These are phyloP conservation scores for Typha latifolia DNA, from an alignment of 176 grass and related monocot species.

Conservation along the genomic window DNA sequence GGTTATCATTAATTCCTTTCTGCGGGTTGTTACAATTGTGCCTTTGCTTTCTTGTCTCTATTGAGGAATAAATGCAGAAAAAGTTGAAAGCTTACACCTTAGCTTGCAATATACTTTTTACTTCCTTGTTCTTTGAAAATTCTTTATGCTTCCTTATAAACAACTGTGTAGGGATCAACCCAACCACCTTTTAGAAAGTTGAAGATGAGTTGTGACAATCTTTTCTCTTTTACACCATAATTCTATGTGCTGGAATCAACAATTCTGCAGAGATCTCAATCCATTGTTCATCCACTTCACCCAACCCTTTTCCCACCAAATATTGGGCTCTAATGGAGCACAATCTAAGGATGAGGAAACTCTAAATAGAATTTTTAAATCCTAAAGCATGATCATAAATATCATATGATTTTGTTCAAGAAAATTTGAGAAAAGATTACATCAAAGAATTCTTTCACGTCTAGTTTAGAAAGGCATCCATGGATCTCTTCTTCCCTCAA, in stretches of 20 bases:
- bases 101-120: neutral
- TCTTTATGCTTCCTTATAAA: neutral
- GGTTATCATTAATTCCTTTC: neutral
- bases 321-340: no score
- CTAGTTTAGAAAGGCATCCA: neutral
- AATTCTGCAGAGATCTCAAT: neutral
- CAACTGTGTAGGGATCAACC: neutral
- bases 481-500: neutral
- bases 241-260: slow-evolving; percentile 3
- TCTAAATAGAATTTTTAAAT: neutral
- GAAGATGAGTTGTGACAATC: neutral
- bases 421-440: no score
- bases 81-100: neutral
- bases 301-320: neutral
- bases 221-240: neutral
- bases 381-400: no score
- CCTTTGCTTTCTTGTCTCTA: neutral
- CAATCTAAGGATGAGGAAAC: neutral
- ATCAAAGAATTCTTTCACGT: no score
- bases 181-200: neutral
- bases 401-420: neutral
- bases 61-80: neutral
- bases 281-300: no score
- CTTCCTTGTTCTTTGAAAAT: neutral
- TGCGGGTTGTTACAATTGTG: neutral